These are phyloP conservation scores for Arachnopeziza araneosa DNA, from an alignment of 2,329 filamentous ascomycete genomes.

Conservation along the genomic window DNA sequence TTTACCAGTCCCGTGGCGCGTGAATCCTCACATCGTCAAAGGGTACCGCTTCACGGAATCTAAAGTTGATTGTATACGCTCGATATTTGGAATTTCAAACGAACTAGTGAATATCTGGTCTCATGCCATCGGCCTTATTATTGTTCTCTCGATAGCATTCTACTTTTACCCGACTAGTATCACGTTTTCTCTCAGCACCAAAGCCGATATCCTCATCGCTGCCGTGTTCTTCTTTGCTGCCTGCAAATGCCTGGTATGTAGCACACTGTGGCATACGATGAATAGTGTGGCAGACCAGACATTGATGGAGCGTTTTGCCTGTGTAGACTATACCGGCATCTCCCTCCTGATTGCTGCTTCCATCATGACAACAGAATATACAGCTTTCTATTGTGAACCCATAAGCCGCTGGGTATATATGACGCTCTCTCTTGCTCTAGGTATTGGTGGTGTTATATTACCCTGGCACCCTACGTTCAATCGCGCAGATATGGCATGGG, in stretches of 20 bases:
- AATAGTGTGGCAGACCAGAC: constrained; percentile 88
- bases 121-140: constrained; percentile 79
- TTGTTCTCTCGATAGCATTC: constrained; percentile 84
- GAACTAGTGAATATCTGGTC: constrained; percentile 98
- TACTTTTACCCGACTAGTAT: constrained; percentile 89
- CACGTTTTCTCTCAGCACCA: constrained; percentile 82
- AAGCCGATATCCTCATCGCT: constrained; percentile 83
- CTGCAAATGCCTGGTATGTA: constrained; percentile 91
- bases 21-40: constrained; percentile 86
- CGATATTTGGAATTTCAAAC: constrained; percentile 80
- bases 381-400: constrained; percentile 97
- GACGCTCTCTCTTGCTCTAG: constrained; percentile 70
- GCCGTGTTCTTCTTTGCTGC: constrained; percentile 95
- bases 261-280: constrained; percentile 98
- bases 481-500: constrained; percentile 85
- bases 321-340: constrained; percentile 97
- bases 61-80: constrained; percentile 81
- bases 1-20: constrained; percentile 83
- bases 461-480: constrained; percentile 98
- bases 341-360: constrained; percentile 90
- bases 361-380: constrained; percentile 98
- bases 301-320: constrained; percentile 90
- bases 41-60: constrained; percentile 94
- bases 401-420: constrained; percentile 83
- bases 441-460: constrained; percentile 80